Percentiles rank a stretch among this genome's conserved stretches.
phyloP scores from a whole-genome alignment of 208 protist genomes.

The Histomonas meleagridis region DNA sequence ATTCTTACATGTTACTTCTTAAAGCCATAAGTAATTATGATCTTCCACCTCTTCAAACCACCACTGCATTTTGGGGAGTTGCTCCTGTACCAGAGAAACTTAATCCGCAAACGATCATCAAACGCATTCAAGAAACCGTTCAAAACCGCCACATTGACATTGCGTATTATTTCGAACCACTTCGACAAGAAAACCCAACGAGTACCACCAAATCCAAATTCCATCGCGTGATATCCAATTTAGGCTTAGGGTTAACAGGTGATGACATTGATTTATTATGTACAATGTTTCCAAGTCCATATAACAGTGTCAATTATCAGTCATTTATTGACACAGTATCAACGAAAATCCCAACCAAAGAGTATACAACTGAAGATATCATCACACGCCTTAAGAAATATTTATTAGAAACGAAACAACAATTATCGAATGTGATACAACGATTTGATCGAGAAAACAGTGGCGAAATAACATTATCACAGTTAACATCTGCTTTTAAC shows the following conservation, averaged over 20 bases:
- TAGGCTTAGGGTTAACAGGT: too few relatives aligned
- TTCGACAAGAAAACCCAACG: too few relatives aligned
- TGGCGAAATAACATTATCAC: background rate
- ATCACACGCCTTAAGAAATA: background rate
- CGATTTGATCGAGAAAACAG: background rate
- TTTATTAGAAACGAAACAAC: background rate
- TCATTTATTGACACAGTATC: background rate
- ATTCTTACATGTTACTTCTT: background rate
- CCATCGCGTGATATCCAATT: too few relatives aligned
- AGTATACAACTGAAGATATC: background rate
- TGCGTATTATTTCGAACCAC: too few relatives aligned
- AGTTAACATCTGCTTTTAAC: background rate
- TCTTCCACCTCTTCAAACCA: background rate
- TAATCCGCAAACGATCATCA: too few relatives aligned
- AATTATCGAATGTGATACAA: background rate
- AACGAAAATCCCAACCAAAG: background rate
- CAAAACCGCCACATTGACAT: too few relatives aligned
- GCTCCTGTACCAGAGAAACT: too few relatives aligned
- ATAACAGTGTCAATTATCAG: background rate
- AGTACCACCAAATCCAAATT: too few relatives aligned
- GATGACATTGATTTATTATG: background rate
- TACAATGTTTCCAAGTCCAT: background rate
- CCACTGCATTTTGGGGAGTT: too few relatives aligned
- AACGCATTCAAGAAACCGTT: too few relatives aligned
- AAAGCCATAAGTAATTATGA: background rate